Conservation (phyloP, 345 rosid genomes). For the Kandelia obovata region DNA sequence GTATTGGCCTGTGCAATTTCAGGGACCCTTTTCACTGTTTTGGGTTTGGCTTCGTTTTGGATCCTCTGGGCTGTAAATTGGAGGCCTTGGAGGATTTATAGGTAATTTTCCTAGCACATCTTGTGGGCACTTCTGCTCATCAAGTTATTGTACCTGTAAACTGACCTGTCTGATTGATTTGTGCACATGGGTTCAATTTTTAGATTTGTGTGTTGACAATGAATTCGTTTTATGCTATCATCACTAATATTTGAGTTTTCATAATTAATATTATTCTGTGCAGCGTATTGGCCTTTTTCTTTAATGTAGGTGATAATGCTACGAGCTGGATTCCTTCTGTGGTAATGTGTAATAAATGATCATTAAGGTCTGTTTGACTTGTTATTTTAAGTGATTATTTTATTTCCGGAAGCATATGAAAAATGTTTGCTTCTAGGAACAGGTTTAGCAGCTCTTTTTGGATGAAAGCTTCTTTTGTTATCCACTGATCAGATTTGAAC, state of each 20-base stretch:
- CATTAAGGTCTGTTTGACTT: no score
- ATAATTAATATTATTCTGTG: neutral
- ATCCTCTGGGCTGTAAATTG: constrained; percentile 94
- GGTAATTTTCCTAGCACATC: constrained; percentile 37
- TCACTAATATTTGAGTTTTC: constrained; percentile 8
- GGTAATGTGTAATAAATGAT: neutral
- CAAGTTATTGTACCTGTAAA: neutral
- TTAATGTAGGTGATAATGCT: neutral
- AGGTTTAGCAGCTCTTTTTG: neutral
- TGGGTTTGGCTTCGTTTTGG: constrained; percentile 74
- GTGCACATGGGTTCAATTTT: constrained; percentile 1
- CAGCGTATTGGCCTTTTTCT: neutral
- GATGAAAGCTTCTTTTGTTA: no score
- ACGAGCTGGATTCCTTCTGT: neutral
- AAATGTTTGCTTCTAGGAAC: neutral
- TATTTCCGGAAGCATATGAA: no score
- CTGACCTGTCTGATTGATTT: neutral
- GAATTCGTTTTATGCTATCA: neutral
- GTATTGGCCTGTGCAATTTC: constrained; percentile 73
- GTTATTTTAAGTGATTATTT: neutral
- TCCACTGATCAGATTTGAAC: no score
- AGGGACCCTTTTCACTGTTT: constrained; percentile 73
- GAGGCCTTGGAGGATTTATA: constrained; percentile 98
- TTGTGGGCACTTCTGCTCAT: neutral
- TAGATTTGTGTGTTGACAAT: neutral